These are phyloP conservation scores for Larix sibirica DNA, from an alignment of 83 land plant genomes.

Conservation along the genomic window DNA sequence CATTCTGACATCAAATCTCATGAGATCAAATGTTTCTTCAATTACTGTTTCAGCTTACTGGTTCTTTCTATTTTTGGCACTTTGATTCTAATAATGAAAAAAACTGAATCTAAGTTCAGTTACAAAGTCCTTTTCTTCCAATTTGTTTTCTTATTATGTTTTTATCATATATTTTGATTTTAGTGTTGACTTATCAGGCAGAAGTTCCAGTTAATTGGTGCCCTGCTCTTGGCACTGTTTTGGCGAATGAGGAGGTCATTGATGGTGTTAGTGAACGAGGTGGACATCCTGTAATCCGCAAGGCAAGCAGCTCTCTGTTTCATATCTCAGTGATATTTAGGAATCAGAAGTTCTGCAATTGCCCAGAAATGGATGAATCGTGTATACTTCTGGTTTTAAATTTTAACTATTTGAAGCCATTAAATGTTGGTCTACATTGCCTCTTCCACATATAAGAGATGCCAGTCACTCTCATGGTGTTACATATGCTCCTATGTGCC, in stretches of 20 bases:
- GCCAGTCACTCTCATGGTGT: too few relatives aligned
- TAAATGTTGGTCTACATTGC: too few relatives aligned
- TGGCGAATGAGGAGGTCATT: slow-evolving; percentile 97
- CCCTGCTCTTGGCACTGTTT: slow-evolving; percentile 94
- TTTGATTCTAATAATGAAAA: background rate
- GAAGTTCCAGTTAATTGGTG: slow-evolving; percentile 99
- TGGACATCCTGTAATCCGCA: slow-evolving; percentile 90
- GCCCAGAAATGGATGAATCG: background rate
- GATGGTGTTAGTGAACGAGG: slow-evolving; percentile 98
- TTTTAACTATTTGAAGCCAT: slow-evolving; percentile 20
- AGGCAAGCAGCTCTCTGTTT: slow-evolving; percentile 37
- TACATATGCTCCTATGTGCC: too few relatives aligned
- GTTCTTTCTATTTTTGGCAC: background rate
- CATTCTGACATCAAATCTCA: background rate
- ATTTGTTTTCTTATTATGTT: background rate
- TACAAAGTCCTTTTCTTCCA: background rate
- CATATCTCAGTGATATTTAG: background rate
- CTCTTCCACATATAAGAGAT: too few relatives aligned
- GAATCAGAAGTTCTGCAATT: background rate
- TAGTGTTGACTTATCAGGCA: slow-evolving; percentile 47
- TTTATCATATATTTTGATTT: background rate
- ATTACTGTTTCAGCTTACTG: background rate
- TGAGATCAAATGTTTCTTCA: background rate
- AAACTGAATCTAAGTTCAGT: background rate
- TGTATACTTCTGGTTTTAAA: slow-evolving; percentile 14